A percentile compares a stretch with the other conserved stretches of the same genome.
Conservation (phyloP, 2,329 filamentous ascomycete genomes). For the Colletotrichum somersetense region DNA sequence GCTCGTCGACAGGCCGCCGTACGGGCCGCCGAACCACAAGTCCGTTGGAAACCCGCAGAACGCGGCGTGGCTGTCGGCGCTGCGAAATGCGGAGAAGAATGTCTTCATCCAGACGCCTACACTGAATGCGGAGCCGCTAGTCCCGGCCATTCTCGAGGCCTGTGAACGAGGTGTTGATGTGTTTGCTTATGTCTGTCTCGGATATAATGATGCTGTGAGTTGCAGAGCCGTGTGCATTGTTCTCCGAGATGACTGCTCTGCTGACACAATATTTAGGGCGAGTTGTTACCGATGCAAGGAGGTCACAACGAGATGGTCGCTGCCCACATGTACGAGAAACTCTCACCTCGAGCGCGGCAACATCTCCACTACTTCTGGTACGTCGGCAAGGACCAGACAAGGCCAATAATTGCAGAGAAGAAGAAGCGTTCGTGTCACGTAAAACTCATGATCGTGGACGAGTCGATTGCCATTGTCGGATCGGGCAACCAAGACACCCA, state of each 20-base stretch:
- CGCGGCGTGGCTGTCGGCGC: slow-evolving; percentile 77
- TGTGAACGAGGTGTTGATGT: background rate
- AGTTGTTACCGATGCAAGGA: slow-evolving; percentile 80
- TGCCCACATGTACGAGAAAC: slow-evolving; percentile 66
- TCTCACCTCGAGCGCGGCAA: slow-evolving; percentile 55
- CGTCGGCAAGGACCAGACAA: background rate
- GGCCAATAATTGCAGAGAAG: slow-evolving; percentile 52
- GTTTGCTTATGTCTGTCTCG: background rate
- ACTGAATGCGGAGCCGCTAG: background rate
- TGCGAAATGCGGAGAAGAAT: slow-evolving; percentile 49
- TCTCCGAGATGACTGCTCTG: background rate
- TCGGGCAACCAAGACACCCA: slow-evolving; percentile 87
- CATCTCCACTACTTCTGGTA: background rate
- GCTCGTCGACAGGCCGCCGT: slow-evolving; percentile 76
- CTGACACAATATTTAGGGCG: slow-evolving; percentile 69
- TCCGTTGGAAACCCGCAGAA: slow-evolving; percentile 79
- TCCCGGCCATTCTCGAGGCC: background rate
- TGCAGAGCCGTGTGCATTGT: background rate
- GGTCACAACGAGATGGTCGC: slow-evolving; percentile 81
- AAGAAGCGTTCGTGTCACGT: slow-evolving; percentile 80
- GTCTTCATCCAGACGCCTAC: background rate
- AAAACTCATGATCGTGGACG: slow-evolving; percentile 82
- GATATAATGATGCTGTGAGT: background rate
- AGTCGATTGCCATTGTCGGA: slow-evolving; percentile 76
- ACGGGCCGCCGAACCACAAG: slow-evolving; percentile 71